Base-by-base conservation (phyloP, 2,329 filamentous ascomycete genomes). In the Aureobasidium sp. region DNA sequence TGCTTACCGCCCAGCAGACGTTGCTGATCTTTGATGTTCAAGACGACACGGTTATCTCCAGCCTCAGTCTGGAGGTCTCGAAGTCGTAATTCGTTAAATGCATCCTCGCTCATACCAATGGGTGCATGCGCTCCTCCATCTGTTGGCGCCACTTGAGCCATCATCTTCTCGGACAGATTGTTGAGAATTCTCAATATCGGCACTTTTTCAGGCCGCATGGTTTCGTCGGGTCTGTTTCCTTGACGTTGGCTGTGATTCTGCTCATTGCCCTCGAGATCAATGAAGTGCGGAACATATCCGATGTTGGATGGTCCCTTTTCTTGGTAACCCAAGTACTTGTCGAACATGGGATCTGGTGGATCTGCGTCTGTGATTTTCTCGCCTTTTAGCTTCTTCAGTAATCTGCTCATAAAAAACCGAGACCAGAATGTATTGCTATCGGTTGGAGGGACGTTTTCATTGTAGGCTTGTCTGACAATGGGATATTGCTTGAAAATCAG, bases 401-500 rank as follows among this genome's bases (percentile, higher is more conserved):
- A 78, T 62, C 89, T 85, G 73, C 91, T 96, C 64, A 92, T 85
- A 73, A 99, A 97, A 76, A 99, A 99, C 15, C 90, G 84, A 6
- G 89, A 89, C 92, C 93, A 99, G 72, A 99, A 99, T 69, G 96
- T 90, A 29, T 82, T 85, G 42, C 95, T 75, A 5, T 68, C 68
- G 1, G 72, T 68, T 63, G 88, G 89, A 5, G 90, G 91, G 0
- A 97, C 91, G 66, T 92, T 91, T 71, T 97, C 92, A 70, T 97
- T 91, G 74, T 97, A 97, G 7, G 96, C 89, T 22, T 86, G 85
- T 72, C 90, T 89, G 63, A 99, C 88, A 0, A 99, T 80, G 1
- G 94, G 91, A 73, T 99, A 93, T 73, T 97, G 94, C 64, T 84
- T 86, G 74, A 99, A 92, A 59, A 99, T 94, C 70, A 96, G 84